Percentiles rank a stretch among this genome's conserved stretches.
Conservation (phyloP, 345 rosid genomes). For the Eutrema heterophyllum region DNA sequence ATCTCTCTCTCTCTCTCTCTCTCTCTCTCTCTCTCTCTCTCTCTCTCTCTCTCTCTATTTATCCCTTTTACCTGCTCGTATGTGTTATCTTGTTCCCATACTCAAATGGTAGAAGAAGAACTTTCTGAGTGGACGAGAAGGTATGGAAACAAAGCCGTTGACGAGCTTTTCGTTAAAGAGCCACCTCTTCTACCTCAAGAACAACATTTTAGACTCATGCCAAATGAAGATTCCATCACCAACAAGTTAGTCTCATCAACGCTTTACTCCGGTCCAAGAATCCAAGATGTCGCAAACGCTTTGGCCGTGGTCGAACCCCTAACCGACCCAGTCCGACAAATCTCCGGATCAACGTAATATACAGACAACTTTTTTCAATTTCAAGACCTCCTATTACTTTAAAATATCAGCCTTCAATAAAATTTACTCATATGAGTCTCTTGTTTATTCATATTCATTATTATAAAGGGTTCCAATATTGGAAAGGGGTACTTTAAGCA, state of each 20-base stretch:
- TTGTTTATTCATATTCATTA: background rate
- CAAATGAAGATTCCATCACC: slow-evolving; percentile 25
- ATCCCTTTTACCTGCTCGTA: background rate
- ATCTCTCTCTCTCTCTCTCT: slow-evolving; percentile 6
- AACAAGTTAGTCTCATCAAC: slow-evolving; percentile 38
- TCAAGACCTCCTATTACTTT: background rate
- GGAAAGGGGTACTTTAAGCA: slow-evolving; percentile 21
- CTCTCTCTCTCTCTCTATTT: slow-evolving; percentile 3
- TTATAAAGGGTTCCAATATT: background rate
- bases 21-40: background rate
- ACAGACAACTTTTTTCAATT: background rate
- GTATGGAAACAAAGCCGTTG: slow-evolving; percentile 36
- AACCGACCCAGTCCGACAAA: background rate
- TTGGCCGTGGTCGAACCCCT: slow-evolving; percentile 21
- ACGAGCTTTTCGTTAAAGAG: slow-evolving; percentile 49
- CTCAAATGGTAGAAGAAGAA: slow-evolving; percentile 32
- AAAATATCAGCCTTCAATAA: background rate
- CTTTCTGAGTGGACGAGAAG: slow-evolving; percentile 22
- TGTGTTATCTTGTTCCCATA: slow-evolving; percentile 1
- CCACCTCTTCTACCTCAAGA: slow-evolving; percentile 38
- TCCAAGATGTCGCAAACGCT: slow-evolving; percentile 49
- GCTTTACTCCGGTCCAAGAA: slow-evolving; percentile 55
- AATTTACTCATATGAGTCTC: slow-evolving; percentile 10
- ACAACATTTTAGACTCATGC: slow-evolving; percentile 7
- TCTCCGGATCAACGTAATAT: background rate